A percentile compares a stretch with the other conserved stretches of the same genome.
Conservation (phyloP, 179 eudicot genomes). For the Gypsophila paniculata region DNA sequence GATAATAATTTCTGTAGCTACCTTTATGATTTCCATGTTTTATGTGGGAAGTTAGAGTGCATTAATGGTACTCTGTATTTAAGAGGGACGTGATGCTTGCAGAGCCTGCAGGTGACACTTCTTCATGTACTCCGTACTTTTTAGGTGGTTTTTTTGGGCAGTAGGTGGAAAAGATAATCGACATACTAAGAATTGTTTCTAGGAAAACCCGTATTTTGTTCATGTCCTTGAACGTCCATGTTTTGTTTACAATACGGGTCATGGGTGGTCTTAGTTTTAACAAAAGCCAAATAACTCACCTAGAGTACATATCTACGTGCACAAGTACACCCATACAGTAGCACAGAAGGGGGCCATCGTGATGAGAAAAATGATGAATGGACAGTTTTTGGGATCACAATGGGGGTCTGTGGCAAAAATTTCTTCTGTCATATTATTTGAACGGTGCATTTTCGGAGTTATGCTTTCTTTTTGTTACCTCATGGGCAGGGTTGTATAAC, state of each 20-base stretch:
- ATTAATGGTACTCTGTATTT: not conserved
- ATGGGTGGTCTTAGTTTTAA: not conserved
- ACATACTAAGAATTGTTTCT: too few relatives aligned
- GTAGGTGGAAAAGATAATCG: too few relatives aligned
- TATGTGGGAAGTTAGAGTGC: not conserved
- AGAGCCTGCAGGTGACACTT: not conserved
- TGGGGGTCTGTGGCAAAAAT: too few relatives aligned
- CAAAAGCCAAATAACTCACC: not conserved
- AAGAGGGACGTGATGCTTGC: constrained; percentile 5
- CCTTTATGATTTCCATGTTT: not conserved
- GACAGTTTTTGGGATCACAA: too few relatives aligned
- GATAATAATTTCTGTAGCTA: not conserved
- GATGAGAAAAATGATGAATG: too few relatives aligned
- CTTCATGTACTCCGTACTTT: too few relatives aligned
- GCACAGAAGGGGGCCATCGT: not conserved
- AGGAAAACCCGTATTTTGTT: too few relatives aligned
- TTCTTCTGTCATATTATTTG: not conserved
- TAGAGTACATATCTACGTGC: not conserved
- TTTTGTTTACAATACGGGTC: not conserved
- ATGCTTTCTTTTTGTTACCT: not conserved
- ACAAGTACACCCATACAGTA: not conserved
- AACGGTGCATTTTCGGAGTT: not conserved
- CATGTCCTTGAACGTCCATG: not conserved
- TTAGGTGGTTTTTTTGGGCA: too few relatives aligned
- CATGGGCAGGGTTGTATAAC: not conserved